Conservation (phyloP, 2,329 filamentous ascomycete genomes). For the Exutisphaerella laricina region DNA sequence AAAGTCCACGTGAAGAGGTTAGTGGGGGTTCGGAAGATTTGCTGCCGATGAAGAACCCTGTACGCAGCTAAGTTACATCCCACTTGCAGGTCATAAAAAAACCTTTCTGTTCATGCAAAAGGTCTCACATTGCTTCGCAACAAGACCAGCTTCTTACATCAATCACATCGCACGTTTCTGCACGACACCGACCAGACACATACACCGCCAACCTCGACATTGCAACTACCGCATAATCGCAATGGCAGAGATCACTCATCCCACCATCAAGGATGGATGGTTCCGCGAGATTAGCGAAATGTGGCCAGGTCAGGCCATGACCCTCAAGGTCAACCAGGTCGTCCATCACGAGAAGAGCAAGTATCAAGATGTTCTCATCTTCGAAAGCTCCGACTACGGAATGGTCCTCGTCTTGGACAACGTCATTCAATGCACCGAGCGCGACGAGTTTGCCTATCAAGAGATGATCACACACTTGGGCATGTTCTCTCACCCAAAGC, state of each 20-base stretch:
- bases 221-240: constrained; percentile 17
- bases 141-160: background rate
- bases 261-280: constrained; percentile 94
- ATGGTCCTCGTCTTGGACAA: constrained; percentile 97
- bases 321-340: constrained; percentile 93
- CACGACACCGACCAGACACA: background rate
- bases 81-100: too few relatives aligned
- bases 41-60: too few relatives aligned
- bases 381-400: constrained; percentile 96
- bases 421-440: constrained; percentile 97
- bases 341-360: constrained; percentile 98
- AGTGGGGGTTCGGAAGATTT: too few relatives aligned
- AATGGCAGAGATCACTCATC: constrained; percentile 68
- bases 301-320: constrained; percentile 99
- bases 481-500: constrained; percentile 97
- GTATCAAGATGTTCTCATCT: constrained; percentile 98
- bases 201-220: constrained; percentile 19
- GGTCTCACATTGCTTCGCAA: too few relatives aligned
- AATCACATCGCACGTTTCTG: background rate
- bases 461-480: constrained; percentile 99
- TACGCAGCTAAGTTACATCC: too few relatives aligned
- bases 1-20: too few relatives aligned
- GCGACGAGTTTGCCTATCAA: constrained; percentile 95
- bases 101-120: too few relatives aligned
- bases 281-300: constrained; percentile 98